A percentile compares a stretch with the other conserved stretches of the same genome.
Conservation (phyloP, 345 rosid genomes). For the Lumnitzera littorea region DNA sequence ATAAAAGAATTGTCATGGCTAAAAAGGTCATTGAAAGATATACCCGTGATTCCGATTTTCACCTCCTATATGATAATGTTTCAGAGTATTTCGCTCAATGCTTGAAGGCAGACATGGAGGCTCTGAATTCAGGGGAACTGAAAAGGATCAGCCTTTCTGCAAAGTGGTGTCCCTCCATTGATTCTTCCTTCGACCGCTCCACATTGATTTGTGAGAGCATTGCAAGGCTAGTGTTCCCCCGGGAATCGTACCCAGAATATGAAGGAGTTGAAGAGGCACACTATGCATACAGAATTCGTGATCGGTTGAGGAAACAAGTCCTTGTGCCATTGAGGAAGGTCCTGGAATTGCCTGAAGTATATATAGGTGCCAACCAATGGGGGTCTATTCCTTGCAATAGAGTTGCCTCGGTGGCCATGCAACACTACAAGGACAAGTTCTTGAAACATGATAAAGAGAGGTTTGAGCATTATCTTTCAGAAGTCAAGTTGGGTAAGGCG, state of each 20-base stretch:
- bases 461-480: constrained; percentile 32
- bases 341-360: constrained; percentile 56
- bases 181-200: constrained; percentile 42
- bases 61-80: constrained; percentile 42
- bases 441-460: constrained; percentile 34
- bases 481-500: constrained; percentile 36
- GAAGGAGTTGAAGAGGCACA: constrained; percentile 57
- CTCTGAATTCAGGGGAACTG: constrained; percentile 16
- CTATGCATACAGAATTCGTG: constrained; percentile 52
- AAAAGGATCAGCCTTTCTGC: constrained; percentile 51
- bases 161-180: constrained; percentile 66
- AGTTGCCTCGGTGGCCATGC: constrained; percentile 63
- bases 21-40: constrained; percentile 29
- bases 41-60: constrained; percentile 33
- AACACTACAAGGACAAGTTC: constrained; percentile 45
- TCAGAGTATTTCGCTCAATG: constrained; percentile 40
- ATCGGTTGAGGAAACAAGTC: constrained; percentile 47
- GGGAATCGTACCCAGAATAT: constrained; percentile 35
- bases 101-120: constrained; percentile 24
- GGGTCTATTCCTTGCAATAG: constrained; percentile 36
- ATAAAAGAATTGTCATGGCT: constrained; percentile 31
- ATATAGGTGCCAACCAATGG: constrained; percentile 46
- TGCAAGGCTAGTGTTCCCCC: constrained; percentile 37
- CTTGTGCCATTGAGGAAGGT: constrained; percentile 45
- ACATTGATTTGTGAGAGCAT: constrained; percentile 53